Evolutionary conservation across 495 filamentous ascomycete species (phyloP).

Genomic region (Hypoxylon fragiforme): DNA sequence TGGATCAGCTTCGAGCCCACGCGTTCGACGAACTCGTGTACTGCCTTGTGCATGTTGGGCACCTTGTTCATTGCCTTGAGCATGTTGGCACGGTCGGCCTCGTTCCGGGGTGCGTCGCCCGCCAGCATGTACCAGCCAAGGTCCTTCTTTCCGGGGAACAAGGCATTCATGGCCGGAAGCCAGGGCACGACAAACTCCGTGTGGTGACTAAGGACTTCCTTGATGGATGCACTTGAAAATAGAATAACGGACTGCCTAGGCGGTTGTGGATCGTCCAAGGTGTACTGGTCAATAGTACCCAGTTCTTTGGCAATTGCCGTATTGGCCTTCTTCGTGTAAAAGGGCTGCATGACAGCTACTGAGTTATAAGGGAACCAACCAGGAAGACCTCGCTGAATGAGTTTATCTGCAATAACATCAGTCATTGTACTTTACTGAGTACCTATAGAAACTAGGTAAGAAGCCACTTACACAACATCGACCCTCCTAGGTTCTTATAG

Average conservation of each 20-base stretch:
- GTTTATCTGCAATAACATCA: conserved; percentile 51
- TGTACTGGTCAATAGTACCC: conserved; percentile 62
- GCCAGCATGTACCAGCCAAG: conserved; percentile 61
- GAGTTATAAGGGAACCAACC: conserved; percentile 71
- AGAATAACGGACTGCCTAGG: conserved; percentile 61
- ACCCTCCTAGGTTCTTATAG: conserved; percentile 66
- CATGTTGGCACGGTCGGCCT: conserved; percentile 53
- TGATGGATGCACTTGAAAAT: conserved; percentile 57
- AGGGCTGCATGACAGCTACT: conserved; percentile 74
- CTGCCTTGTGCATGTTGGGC: conserved; percentile 54
- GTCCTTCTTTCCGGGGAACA: conserved; percentile 37
- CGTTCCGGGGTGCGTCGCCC: conserved; percentile 53
- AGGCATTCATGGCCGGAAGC: conserved; percentile 18
- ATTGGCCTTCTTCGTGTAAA: conserved; percentile 58
- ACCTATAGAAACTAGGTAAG: too few species aligned
- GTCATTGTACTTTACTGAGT: too few species aligned
- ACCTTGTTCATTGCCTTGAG: conserved; percentile 56
- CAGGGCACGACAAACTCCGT: conserved; percentile 30
- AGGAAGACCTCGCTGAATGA: conserved; percentile 70
- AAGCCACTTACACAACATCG: conserved; percentile 59
- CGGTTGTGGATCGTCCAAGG: conserved; percentile 53
- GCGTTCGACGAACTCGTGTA: conserved; percentile 61
- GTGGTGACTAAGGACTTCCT: conserved; percentile 56
- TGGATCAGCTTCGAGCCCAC: conserved; percentile 64
- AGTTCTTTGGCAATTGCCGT: conserved; percentile 67